Percentiles rank a stretch among this genome's conserved stretches.
Conservation (phyloP, 192 early-diverging fungal genomes). For the Martensiomyces pterosporus region DNA sequence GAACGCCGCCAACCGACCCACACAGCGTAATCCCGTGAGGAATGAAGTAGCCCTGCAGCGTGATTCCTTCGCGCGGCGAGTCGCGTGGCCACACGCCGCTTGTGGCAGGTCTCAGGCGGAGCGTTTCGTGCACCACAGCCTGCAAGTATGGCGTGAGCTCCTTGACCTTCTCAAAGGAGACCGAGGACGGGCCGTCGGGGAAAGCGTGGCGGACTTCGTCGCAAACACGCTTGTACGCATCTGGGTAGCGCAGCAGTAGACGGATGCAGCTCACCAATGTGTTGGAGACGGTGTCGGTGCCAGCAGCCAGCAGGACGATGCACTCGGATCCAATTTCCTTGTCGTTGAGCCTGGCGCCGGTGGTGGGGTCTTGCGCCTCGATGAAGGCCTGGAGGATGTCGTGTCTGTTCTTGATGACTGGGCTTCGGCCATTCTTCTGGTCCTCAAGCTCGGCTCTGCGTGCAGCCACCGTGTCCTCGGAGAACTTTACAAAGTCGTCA, state of each 20-base stretch:
- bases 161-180: conserved; percentile 8
- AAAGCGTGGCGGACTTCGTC: conserved; percentile 8
- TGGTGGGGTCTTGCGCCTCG: conserved; percentile 14
- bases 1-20: conserved; percentile 18
- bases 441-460: conserved; percentile 5
- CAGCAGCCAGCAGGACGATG: conserved; percentile 24
- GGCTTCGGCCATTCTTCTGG: too few species aligned
- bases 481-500: conserved; percentile 9
- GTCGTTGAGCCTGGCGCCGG: conserved; percentile 17
- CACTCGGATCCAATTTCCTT: conserved; percentile 15
- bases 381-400: conserved; percentile 25
- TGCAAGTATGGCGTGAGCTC: conserved; percentile 16
- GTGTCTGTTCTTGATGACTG: background rate
- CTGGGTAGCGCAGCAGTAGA: conserved; percentile 17
- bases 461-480: background rate
- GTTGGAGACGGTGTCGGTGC: conserved; percentile 22
- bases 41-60: conserved; percentile 9
- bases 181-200: background rate
- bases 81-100: conserved; percentile 18
- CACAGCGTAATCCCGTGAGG: conserved; percentile 15
- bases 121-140: conserved; percentile 27
- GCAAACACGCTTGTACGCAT: background rate
- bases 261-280: conserved; percentile 8
- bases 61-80: conserved; percentile 6
- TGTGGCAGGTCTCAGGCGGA: conserved; percentile 15